phyloP scores from a whole-genome alignment of 768 basidiomycete species.

The Boletus eberwhitei region DNA sequence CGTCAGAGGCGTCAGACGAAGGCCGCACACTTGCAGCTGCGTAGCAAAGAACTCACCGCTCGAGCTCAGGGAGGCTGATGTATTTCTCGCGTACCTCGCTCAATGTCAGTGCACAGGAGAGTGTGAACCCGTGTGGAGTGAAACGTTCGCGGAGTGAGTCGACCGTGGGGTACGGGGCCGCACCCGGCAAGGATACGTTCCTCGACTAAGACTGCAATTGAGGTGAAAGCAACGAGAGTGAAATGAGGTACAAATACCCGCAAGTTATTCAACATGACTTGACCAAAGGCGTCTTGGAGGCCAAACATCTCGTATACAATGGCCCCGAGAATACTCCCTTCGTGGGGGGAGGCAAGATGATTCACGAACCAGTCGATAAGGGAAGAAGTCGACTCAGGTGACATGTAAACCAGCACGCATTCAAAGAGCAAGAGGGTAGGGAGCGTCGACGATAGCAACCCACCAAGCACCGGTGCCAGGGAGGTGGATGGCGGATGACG shows the following conservation, averaged over 20 bases:
- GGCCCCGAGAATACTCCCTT: constrained; percentile 39
- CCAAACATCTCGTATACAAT: constrained; percentile 92
- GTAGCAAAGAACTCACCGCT: constrained; percentile 36
- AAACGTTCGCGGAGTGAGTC: constrained; percentile 59
- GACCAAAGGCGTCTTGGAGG: constrained; percentile 79
- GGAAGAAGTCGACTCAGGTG: constrained; percentile 51
- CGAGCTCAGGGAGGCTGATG: constrained; percentile 42
- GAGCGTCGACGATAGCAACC: constrained; percentile 49
- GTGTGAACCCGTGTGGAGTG: constrained; percentile 47
- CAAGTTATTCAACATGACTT: constrained; percentile 88
- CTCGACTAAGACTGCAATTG: constrained; percentile 47
- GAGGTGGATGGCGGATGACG: constrained; percentile 51
- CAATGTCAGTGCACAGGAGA: not conserved
- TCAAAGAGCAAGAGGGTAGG: constrained; percentile 90
- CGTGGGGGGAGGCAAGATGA: constrained; percentile 35
- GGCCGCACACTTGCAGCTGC: not conserved
- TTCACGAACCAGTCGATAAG: constrained; percentile 74
- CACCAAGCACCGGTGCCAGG: constrained; percentile 37
- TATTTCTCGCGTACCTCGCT: constrained; percentile 42
- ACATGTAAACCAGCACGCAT: constrained; percentile 89
- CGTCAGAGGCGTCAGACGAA: not conserved
- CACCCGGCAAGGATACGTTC: constrained; percentile 73
- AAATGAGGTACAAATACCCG: constrained; percentile 44
- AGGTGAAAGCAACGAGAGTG: not conserved
- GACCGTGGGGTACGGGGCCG: constrained; percentile 55